A percentile compares a stretch with the other conserved stretches of the same genome.
phyloP scores from a whole-genome alignment of 805 yeast genomes.

The Yamadazyma tumulicola region DNA sequence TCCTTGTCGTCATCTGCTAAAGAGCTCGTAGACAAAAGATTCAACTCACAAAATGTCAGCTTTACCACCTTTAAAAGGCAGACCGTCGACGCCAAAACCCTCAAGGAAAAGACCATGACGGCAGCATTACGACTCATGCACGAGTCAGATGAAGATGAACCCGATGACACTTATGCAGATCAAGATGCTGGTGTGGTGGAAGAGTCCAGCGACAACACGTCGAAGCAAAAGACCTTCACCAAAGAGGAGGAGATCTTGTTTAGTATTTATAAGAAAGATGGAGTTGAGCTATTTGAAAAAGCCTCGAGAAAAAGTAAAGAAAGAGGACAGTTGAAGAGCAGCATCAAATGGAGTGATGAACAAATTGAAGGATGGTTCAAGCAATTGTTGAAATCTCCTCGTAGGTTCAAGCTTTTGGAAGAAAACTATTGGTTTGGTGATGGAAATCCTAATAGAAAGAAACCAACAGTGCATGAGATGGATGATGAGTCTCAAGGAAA shows the following conservation, averaged over 20 bases:
- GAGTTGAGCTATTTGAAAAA: constrained; percentile 42
- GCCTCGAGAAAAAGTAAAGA: constrained; percentile 46
- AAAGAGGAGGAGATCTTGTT: constrained; percentile 55
- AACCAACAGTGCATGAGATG: constrained; percentile 1
- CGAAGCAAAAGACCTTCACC: constrained; percentile 24
- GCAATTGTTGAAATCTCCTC: constrained; percentile 65
- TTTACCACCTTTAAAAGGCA: constrained; percentile 4
- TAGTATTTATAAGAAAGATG: constrained; percentile 45
- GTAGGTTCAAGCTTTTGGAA: constrained; percentile 58
- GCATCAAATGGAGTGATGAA: constrained; percentile 77
- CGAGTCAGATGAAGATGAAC: constrained; percentile 79
- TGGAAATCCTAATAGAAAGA: constrained; percentile 8
- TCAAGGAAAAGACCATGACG: constrained; percentile 54
- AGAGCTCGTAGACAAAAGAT: too few relatives aligned
- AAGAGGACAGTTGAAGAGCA: constrained; percentile 44
- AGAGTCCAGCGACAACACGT: neutral
- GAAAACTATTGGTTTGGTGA: constrained; percentile 49
- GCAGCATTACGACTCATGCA: constrained; percentile 63
- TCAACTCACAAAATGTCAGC: constrained; percentile 3
- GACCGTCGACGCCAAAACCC: constrained; percentile 8
- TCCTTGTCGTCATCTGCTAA: neutral
- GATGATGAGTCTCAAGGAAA: too few relatives aligned
- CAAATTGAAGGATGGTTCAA: constrained; percentile 93
- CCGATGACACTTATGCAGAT: constrained; percentile 70
- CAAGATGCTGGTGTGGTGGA: constrained; percentile 38